Evolutionary conservation across 257 asterid species (phyloP).

Genomic region (Cordia subcordata): DNA sequence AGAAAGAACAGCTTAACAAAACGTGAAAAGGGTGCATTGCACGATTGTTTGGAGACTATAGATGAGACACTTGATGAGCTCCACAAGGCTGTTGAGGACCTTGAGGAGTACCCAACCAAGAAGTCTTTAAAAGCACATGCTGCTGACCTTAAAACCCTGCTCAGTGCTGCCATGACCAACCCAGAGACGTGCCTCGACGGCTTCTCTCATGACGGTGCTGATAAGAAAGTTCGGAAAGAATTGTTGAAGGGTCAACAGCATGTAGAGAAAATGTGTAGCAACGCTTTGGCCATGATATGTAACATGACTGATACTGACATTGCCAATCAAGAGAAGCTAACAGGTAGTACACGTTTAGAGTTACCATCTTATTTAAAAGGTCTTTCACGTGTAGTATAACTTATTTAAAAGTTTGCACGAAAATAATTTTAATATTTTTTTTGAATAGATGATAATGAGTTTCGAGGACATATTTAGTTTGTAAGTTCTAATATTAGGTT

Average conservation of each 20-base stretch:
- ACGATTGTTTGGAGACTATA: constrained; percentile 56
- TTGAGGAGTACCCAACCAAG: constrained; percentile 28
- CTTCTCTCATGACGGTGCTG: constrained; percentile 56
- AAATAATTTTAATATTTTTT: too few species aligned
- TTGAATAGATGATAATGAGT: too few species aligned
- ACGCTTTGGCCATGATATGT: constrained; percentile 49
- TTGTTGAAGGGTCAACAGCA: constrained; percentile 42
- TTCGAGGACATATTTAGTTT: too few species aligned
- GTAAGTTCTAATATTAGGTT: too few species aligned
- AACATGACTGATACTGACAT: constrained; percentile 36
- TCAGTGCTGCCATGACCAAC: constrained; percentile 66
- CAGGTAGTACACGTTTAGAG: too few species aligned
- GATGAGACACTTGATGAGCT: constrained; percentile 57
- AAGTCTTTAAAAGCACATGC: constrained; percentile 33
- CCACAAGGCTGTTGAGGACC: constrained; percentile 23
- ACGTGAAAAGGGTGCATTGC: constrained; percentile 52
- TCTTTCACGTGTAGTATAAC: background rate
- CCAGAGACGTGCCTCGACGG: constrained; percentile 69
- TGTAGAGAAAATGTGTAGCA: constrained; percentile 51
- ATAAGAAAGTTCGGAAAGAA: constrained; percentile 28
- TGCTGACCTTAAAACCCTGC: constrained; percentile 29
- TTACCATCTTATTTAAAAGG: too few species aligned
- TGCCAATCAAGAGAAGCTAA: constrained; percentile 3
- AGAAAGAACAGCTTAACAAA: constrained; percentile 6
- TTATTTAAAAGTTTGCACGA: background rate